These are phyloP conservation scores for Colletotrichum orbiculare DNA, from an alignment of 2,329 filamentous ascomycete species.

Conservation along the genomic window DNA sequence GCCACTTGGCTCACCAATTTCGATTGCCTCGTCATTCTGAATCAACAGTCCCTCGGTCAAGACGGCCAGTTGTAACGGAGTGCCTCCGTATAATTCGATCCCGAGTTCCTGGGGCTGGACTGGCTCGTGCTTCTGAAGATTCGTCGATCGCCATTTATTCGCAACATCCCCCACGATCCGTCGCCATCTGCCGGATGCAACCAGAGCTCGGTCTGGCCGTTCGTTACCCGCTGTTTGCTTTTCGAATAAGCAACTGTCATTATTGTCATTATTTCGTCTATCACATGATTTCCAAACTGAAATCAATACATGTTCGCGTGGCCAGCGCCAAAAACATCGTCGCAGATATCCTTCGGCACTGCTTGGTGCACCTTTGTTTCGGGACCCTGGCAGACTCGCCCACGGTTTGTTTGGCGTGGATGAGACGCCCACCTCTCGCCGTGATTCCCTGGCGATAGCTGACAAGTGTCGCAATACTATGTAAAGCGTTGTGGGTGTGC, in stretches of 20 bases:
- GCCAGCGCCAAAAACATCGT: conserved; percentile 16
- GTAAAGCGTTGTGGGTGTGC: not conserved
- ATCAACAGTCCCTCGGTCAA: not conserved
- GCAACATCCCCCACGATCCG: conserved; percentile 1
- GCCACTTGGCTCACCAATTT: conserved; percentile 6
- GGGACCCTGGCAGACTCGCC: conserved; percentile 13
- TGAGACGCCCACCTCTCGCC: conserved; percentile 1
- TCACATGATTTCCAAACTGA: too few species aligned
- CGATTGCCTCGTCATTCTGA: not conserved
- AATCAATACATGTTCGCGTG: not conserved
- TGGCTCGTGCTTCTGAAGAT: not conserved
- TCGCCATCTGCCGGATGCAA: not conserved
- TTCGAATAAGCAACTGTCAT: too few species aligned
- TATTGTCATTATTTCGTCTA: too few species aligned
- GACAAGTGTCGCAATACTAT: not conserved
- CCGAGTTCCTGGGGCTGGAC: not conserved
- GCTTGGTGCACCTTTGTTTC: conserved; percentile 26
- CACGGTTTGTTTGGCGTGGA: not conserved
- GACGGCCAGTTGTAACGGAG: not conserved
- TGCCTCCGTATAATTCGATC: not conserved
- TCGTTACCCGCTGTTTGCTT: too few species aligned
- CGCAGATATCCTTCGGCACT: conserved; percentile 4
- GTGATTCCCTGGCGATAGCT: not conserved
- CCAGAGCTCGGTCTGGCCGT: not conserved
- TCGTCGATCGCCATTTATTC: not conserved